A percentile compares a stretch with the other conserved stretches of the same genome.
phyloP scores from a whole-genome alignment of 768 basidiomycete species.

The Leccinellum luteum region DNA sequence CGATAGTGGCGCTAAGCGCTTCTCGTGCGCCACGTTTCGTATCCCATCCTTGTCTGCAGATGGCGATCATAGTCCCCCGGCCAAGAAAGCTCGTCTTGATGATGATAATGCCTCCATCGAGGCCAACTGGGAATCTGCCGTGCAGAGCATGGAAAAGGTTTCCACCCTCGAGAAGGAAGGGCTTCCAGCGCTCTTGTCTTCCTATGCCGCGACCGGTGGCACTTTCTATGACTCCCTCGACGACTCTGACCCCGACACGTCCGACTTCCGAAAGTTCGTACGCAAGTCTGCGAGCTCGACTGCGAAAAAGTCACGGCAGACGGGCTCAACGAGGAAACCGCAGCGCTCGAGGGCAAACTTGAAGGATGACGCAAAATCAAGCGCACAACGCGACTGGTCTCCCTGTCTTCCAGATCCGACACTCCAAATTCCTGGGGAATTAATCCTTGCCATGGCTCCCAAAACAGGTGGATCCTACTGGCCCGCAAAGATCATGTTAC shows the following conservation, averaged over 20 bases:
- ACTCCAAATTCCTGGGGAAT: conserved; percentile 65
- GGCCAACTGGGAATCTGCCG: conserved; percentile 47
- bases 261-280: conserved; percentile 8
- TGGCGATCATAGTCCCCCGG: conserved; percentile 33
- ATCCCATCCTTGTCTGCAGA: conserved; percentile 6
- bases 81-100: conserved; percentile 45
- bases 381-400: conserved; percentile 27
- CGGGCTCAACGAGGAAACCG: conserved; percentile 14
- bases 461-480: conserved; percentile 47
- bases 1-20: conserved; percentile 39
- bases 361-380: conserved; percentile 10
- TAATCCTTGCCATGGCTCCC: conserved; percentile 49
- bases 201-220: conserved; percentile 23
- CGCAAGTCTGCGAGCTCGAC: not conserved
- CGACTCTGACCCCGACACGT: conserved; percentile 21
- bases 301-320: conserved; percentile 8
- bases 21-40: conserved; percentile 39
- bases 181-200: conserved; percentile 41
- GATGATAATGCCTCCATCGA: conserved; percentile 28
- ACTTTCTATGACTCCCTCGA: conserved; percentile 28
- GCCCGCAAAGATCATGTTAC: conserved; percentile 62
- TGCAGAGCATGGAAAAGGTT: conserved; percentile 43
- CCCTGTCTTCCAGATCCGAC: conserved; percentile 46
- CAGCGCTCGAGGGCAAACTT: conserved; percentile 18
- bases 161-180: conserved; percentile 46